Evolutionary conservation across 768 basidiomycete species (phyloP), one percentile per base, ranked within the genome.

Genomic region (Multifurca ochricompacta): DNA sequence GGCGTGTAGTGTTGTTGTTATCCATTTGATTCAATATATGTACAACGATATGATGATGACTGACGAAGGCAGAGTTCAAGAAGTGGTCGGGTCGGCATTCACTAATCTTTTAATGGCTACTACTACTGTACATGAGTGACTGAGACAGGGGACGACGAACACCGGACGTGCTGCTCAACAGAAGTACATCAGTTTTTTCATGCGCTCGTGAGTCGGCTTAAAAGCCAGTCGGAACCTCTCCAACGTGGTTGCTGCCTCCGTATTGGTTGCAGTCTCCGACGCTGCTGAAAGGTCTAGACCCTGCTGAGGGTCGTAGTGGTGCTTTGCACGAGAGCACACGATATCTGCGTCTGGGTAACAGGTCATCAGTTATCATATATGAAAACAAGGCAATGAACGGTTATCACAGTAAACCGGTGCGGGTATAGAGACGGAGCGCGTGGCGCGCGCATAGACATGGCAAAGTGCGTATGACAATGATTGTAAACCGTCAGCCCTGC

Each of bases 381-480:
- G 10, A 25, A 48, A 21, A 40, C 18, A 19, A 34, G n/a, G 14
- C 3, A 42, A 21, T n/a, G 31, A 43, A 34, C 14, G 14, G 16
- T 14, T 67, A 82, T 62, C 62, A 88, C 87, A 89, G 60, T 89
- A 89, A 0, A 89, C 86, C 0, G 87, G 87, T 0, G 87, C 87
- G 0, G 87, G 87, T 46, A 89, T 88, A 0, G 87, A 89, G 1
- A 89, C 87, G 0, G 86, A 85, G 21, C 87, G 81, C 3, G 87
- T 89, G 9, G 86, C 80, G 3, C 87, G 78, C 1, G 87, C 85
- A 59, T 88, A 91, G 0, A 88, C 81, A 43, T 92, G 87, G 62
- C 87, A 88, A 0, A 92, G 71, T 0, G 87, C 82, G 48, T 85
- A 91, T 0, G 87, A 82, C 3, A 83, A 65, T 0, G 77, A 74